Evolutionary conservation across 306 rosid species (phyloP).

Genomic region (Cucurbita argyrosperma): DNA sequence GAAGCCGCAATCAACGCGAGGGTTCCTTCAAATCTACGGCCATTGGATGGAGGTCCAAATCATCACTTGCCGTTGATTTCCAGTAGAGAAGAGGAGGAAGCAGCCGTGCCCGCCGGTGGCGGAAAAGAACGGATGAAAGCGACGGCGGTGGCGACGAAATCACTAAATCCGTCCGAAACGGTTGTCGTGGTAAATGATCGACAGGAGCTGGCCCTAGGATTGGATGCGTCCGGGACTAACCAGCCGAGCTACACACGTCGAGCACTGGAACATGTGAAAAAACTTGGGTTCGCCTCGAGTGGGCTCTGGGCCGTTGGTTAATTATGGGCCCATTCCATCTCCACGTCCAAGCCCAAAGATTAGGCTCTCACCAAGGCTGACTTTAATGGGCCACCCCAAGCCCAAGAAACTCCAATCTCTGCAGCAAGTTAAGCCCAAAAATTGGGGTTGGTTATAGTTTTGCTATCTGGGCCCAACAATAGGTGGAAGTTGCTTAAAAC

Average conservation of each 20-base stretch:
- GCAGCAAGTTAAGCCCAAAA: constrained; percentile 11
- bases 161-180: constrained; percentile 23
- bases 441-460: background rate
- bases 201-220: constrained; percentile 78
- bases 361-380: constrained; percentile 60
- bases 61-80: background rate
- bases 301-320: constrained; percentile 7
- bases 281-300: constrained; percentile 59
- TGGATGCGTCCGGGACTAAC: constrained; percentile 89
- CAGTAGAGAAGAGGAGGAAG: constrained; percentile 10
- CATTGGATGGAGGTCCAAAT: background rate
- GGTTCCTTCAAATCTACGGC: constrained; percentile 9
- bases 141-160: background rate
- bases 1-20: constrained; percentile 9
- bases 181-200: constrained; percentile 65
- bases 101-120: constrained; percentile 13
- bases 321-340: constrained; percentile 77
- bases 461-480: background rate
- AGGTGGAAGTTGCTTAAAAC: background rate
- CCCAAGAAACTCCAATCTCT: constrained; percentile 49
- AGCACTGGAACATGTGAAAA: constrained; percentile 79
- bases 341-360: constrained; percentile 89
- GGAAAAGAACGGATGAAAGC: constrained; percentile 1
- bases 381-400: constrained; percentile 64
- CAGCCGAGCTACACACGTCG: constrained; percentile 48